Evolutionary conservation across 2,329 filamentous ascomycete species (phyloP), one percentile per base, ranked within the genome.

Genomic region (Colletotrichum neosansevieriae): DNA sequence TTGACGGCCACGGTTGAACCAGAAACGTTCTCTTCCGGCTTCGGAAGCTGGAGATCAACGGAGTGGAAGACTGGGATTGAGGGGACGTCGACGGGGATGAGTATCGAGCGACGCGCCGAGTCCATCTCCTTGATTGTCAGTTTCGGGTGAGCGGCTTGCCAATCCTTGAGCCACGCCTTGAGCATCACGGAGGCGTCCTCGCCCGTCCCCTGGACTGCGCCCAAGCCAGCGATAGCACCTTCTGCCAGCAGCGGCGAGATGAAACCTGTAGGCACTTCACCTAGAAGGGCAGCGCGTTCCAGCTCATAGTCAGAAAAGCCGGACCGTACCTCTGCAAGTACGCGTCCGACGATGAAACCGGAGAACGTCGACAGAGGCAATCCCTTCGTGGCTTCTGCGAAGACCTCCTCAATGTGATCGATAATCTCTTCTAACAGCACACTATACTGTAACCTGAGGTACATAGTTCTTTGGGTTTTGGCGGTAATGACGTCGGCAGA

Each of bases 21-120:
- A 12, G 45, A 50, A 19, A 42, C 13, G 17, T 53, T 44, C 19
- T 67, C 44, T 15, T 32, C 75, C 71, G 17, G 64, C 12, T 32
- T 69, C 74, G 67, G 74, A 40, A 69, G 76, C 66, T 83, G 80
- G 32, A 95, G 85, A 59, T 92, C 89, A 3, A 92, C 91, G 0
- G 92, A 97, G 78, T 97, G 92, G 0, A 98, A 88, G 19, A 97
- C 88, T 54, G 93, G 89, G 2, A 97, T 85, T 1, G 91, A 90
- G 0, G 95, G 95, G 1, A 99, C 89, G 67, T 97, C 94, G 13
- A 99, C 94, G 0, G 94, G 93, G 60, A 99, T 97, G 34, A 92
- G 84, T 73, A 99, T 94, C 12, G 89, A 90, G 19, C 86, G 86
- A 21, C 79, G 60, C 5, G 64, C 42, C 11, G 73, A 76, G 7